phyloP scores from a whole-genome alignment of 805 yeast genomes.

The Ogataea trehalophila region DNA sequence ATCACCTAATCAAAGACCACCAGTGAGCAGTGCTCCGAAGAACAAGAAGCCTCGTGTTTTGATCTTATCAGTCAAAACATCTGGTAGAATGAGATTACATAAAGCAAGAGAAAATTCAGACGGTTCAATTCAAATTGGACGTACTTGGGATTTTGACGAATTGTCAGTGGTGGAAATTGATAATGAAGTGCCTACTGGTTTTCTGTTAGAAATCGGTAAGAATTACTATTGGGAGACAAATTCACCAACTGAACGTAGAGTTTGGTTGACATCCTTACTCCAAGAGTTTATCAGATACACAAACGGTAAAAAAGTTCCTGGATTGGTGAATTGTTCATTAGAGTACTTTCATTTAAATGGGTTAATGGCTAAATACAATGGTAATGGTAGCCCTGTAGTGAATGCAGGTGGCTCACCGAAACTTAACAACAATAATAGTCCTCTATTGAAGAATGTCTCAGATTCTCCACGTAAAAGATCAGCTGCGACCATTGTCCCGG shows the following conservation, averaged over 20 bases:
- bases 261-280: slow-evolving; percentile 49
- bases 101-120: slow-evolving; percentile 80
- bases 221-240: slow-evolving; percentile 79
- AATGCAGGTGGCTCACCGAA: neutral
- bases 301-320: slow-evolving; percentile 47
- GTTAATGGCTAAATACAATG: slow-evolving; percentile 6
- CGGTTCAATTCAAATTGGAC: slow-evolving; percentile 78
- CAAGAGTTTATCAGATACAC: slow-evolving; percentile 52
- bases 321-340: slow-evolving; percentile 42
- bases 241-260: slow-evolving; percentile 51
- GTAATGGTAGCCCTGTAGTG: neutral
- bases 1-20: slow-evolving; percentile 66
- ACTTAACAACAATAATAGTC: too few relatives aligned
- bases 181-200: slow-evolving; percentile 47
- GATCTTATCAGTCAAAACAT: slow-evolving; percentile 54
- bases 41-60: slow-evolving; percentile 61
- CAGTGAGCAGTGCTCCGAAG: slow-evolving; percentile 40
- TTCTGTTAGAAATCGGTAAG: slow-evolving; percentile 61
- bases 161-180: slow-evolving; percentile 54
- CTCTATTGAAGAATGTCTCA: too few relatives aligned
- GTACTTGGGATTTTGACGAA: slow-evolving; percentile 86
- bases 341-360: slow-evolving; percentile 32
- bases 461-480: too few relatives aligned
- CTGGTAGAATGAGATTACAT: slow-evolving; percentile 69
- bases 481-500: too few relatives aligned